A percentile compares a stretch with the other conserved stretches of the same genome.
These are phyloP conservation scores for Zygoascus meyerae DNA, from an alignment of 1,139 yeast species.

Conservation along the genomic window DNA sequence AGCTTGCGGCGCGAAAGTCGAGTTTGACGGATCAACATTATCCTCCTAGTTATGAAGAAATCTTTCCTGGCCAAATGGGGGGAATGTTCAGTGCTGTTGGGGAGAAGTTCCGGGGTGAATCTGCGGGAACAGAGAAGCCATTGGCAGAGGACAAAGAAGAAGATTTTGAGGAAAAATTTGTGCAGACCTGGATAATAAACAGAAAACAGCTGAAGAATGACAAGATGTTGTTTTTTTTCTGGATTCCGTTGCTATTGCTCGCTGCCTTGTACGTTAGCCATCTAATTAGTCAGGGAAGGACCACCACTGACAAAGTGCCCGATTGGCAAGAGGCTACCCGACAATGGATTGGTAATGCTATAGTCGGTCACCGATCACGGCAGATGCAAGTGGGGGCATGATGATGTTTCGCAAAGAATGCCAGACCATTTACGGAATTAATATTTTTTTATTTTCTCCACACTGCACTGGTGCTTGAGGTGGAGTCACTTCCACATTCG, in stretches of 20 bases:
- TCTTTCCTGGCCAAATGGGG: slow-evolving; percentile 51
- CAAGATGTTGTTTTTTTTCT: slow-evolving; percentile 79
- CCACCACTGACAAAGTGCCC: neutral
- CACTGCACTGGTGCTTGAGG: too few species aligned
- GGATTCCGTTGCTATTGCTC: slow-evolving; percentile 42
- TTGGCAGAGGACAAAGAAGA: slow-evolving; percentile 9
- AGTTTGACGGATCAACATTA: slow-evolving; percentile 9
- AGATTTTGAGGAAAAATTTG: slow-evolving; percentile 25
- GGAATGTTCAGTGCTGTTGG: too few species aligned
- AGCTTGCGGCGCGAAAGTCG: slow-evolving; percentile 4
- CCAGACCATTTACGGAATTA: too few species aligned
- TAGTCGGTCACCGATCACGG: neutral
- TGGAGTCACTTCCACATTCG: too few species aligned
- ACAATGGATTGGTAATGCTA: slow-evolving; percentile 1
- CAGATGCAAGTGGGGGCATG: neutral
- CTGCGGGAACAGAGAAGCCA: slow-evolving; percentile 1
- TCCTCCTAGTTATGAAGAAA: slow-evolving; percentile 75
- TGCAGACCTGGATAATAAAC: slow-evolving; percentile 26
- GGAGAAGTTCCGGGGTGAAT: neutral
- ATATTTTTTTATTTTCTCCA: too few species aligned
- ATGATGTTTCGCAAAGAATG: too few species aligned
- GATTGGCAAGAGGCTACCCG: slow-evolving; percentile 1
- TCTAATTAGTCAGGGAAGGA: slow-evolving; percentile 1
- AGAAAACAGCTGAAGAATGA: slow-evolving; percentile 68
- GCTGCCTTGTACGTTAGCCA: slow-evolving; percentile 20